Evolutionary conservation across 139 green algal genomes (phyloP), one percentile per base, ranked within the genome.

Genomic region (Chlorella sorokiniana): DNA sequence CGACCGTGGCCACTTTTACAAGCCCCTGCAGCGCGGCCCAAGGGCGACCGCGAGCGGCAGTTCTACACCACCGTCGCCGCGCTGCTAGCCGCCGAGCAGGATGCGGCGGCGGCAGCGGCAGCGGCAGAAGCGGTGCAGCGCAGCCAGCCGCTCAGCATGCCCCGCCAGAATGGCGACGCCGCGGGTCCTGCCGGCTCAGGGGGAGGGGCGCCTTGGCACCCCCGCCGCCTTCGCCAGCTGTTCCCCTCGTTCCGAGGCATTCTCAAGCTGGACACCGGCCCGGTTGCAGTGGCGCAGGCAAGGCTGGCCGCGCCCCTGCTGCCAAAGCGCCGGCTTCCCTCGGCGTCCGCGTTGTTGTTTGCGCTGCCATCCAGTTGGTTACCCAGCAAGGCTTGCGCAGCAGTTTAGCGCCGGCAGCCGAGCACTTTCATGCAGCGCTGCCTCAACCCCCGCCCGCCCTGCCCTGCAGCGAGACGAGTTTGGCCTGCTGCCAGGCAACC

Each of bases 1-100:
- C 45, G 87, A 90, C 37, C 37, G 71, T 22, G 91, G 91, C 6
- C 85, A 90, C 40, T 95, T 95, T 35, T 93, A 93, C 79, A 95
- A 95, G 81, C 91, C 89, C 37, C 78, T 93, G n/a, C 82, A 93
- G 84, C 71, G 40, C 22, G 91, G 90, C 16, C 89, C 88, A 7
- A 68, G 91, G 89, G 88, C 29, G 79, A 87, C 8, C 81, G 91
- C 0, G 91, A 94, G 67, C 83, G 73, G 2, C 67, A 78, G 3
- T 93, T 94, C 45, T 94, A 95, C 63, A 54, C 84, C 69, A 20
- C 40, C 14, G 51, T 91, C 6, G 76, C 82, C 10, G 74, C 69
- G 9, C 27, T 42, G 31, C 65, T 78, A 69, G 73, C n/a, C 8
- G 59, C n/a, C 1, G 78, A 89, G 70, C 33, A 67, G 65, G 27